phyloP scores from a whole-genome alignment of 257 asterid species.

The Scutellaria galericulata region DNA sequence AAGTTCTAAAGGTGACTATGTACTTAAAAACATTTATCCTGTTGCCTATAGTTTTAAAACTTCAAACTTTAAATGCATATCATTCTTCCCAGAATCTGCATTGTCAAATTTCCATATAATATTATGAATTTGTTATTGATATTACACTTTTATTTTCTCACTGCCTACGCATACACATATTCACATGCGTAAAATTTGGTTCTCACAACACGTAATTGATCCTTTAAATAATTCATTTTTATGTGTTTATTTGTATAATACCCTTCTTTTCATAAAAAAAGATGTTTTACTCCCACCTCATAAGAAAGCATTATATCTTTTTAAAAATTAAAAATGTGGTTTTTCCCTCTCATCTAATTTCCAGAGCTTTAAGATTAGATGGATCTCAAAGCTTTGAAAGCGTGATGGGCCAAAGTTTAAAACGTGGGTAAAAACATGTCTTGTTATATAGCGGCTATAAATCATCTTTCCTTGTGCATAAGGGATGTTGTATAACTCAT shows the following conservation, averaged over 20 bases:
- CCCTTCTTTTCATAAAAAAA: too few relatives aligned
- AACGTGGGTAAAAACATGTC: too few relatives aligned
- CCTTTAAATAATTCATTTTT: not conserved
- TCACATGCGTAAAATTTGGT: not conserved
- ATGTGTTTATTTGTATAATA: not conserved
- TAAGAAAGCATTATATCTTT: too few relatives aligned
- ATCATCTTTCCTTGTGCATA: too few relatives aligned
- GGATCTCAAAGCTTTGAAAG: too few relatives aligned
- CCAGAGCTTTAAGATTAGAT: too few relatives aligned
- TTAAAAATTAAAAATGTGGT: too few relatives aligned
- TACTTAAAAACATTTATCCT: conserved; percentile 4
- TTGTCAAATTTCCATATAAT: conserved; percentile 11
- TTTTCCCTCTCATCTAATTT: too few relatives aligned
- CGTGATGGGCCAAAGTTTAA: too few relatives aligned
- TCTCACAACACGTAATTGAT: not conserved
- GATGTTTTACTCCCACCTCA: too few relatives aligned
- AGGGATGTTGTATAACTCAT: not conserved
- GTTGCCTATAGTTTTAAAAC: not conserved
- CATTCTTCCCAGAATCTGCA: conserved; percentile 5
- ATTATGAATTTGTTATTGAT: conserved; percentile 4
- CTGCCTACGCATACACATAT: not conserved
- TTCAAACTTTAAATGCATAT: conserved; percentile 2
- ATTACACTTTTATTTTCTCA: not conserved
- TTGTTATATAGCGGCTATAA: too few relatives aligned
- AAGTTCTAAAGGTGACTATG: conserved; percentile 66